Base-by-base conservation (phyloP, 495 filamentous ascomycete species). In the Podospora australis region DNA sequence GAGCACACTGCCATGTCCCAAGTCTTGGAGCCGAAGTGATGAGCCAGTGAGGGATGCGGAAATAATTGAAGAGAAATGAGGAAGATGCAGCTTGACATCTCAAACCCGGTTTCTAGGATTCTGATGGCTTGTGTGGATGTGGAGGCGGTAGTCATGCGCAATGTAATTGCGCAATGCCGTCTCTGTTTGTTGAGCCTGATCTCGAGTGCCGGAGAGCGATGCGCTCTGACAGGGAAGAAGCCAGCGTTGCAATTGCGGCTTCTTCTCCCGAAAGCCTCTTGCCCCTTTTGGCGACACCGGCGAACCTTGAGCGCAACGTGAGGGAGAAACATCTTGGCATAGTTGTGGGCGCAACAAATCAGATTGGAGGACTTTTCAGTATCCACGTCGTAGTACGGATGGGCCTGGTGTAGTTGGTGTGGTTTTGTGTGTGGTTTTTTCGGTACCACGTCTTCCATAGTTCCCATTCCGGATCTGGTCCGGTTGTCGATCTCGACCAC, bases 381-480 rank as follows among this genome's bases (percentile, higher is more conserved):
- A 16, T 17, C 14, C 9, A 46, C 28, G 47, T 50, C 17, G 46
- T 17, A 45, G 40, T 36, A 45, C 20, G 50, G 22, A n/a, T n/a
- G 14, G 7, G 7, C 28, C 28, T 29, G 25, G 25, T 16, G 19
- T 8, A n/a, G n/a, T n/a, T n/a, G n/a, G n/a, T n/a, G n/a, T n/a
- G n/a, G n/a, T n/a, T n/a, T n/a, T n/a, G n/a, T 9, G 1, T n/a
- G n/a, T n/a, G n/a, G n/a, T n/a, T n/a, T 1, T 3, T 25, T 57
- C 49, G 54, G 49, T 53, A 53, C 49, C 23, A 49, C 11, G 2
- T 16, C 49, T 47, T 57, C 54, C 54, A 57, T 50, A 28, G 39
- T 57, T 42, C 41, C 54, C 26, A 46, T 49, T 53, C 45, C 45
- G 41, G 40, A 13, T 40, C 2, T 44, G 14, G 17, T 23, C 40